A percentile compares a stretch with the other conserved stretches of the same genome.
These are phyloP conservation scores for Talaromyces marneffei DNA, from an alignment of 2,329 filamentous ascomycete genomes.

Conservation along the genomic window DNA sequence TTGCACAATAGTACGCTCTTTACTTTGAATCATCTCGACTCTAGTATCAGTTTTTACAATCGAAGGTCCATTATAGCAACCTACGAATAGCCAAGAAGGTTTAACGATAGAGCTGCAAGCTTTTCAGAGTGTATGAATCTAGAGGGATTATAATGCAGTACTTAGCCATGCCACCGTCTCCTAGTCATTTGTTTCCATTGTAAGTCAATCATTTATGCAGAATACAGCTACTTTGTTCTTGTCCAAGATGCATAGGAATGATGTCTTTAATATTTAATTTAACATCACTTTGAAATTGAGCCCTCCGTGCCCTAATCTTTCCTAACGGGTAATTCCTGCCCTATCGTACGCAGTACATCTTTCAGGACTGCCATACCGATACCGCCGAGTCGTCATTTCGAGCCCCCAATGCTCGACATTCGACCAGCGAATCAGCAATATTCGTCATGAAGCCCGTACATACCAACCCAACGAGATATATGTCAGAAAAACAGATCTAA, in stretches of 20 bases:
- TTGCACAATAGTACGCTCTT: background rate
- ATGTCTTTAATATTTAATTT: too few relatives aligned
- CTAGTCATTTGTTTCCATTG: too few relatives aligned
- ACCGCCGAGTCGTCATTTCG: background rate
- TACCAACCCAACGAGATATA: background rate
- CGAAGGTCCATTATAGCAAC: background rate
- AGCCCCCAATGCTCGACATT: background rate
- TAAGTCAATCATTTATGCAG: too few relatives aligned
- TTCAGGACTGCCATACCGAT: too few relatives aligned
- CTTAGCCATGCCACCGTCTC: too few relatives aligned
- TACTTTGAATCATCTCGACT: background rate
- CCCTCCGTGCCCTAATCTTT: background rate
- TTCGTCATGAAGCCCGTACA: background rate
- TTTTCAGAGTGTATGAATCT: too few relatives aligned
- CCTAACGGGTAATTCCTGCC: background rate
- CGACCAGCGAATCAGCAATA: background rate
- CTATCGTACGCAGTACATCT: too few relatives aligned
- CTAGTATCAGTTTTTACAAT: background rate
- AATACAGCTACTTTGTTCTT: too few relatives aligned
- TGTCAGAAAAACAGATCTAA: background rate
- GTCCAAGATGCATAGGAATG: too few relatives aligned
- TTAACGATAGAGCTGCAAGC: too few relatives aligned
- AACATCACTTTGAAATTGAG: too few relatives aligned
- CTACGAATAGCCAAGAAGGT: background rate
- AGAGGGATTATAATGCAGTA: too few relatives aligned